phyloP scores from a whole-genome alignment of 2,329 filamentous ascomycete genomes.

The Neodidymelliopsis sp. region DNA sequence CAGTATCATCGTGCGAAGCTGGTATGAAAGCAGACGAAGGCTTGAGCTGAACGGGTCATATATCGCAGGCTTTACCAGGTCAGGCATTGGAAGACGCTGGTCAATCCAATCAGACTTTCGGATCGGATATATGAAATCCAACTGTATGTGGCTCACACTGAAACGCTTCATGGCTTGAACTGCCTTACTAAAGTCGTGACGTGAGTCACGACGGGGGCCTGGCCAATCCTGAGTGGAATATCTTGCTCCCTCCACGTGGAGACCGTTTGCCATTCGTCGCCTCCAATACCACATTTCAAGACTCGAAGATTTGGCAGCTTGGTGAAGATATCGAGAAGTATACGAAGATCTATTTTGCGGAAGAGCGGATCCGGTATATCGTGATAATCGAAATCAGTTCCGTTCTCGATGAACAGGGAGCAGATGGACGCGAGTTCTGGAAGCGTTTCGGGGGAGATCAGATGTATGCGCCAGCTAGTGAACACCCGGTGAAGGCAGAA shows the following conservation, averaged over 20 bases:
- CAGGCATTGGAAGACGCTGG: conserved; percentile 9
- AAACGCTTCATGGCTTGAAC: conserved; percentile 13
- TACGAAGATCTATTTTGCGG: conserved; percentile 24
- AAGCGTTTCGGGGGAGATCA: conserved; percentile 21
- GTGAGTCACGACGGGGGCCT: conserved; percentile 30
- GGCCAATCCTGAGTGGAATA: conserved; percentile 22
- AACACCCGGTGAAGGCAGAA: conserved; percentile 6
- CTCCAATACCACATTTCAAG: conserved; percentile 6
- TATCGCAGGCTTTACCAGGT: conserved; percentile 24
- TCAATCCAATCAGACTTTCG: conserved; percentile 5
- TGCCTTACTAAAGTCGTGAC: conserved; percentile 31
- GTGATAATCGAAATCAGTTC: conserved; percentile 3
- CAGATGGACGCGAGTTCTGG: conserved; percentile 17
- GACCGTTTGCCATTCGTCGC: conserved; percentile 15
- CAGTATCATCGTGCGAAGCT: conserved; percentile 20
- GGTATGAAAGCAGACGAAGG: conserved; percentile 25
- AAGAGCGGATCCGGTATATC: background rate
- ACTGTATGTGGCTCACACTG: conserved; percentile 13
- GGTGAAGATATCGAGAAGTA: conserved; percentile 20
- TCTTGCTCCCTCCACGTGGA: background rate
- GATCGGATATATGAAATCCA: conserved; percentile 16
- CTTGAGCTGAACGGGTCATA: conserved; percentile 30
- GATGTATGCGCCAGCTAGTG: conserved; percentile 23
- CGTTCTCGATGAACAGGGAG: conserved; percentile 7
- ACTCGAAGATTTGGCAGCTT: conserved; percentile 15